These are phyloP conservation scores for Corallochytrium limacisporum DNA, from an alignment of 78 protist genomes.

Conservation along the genomic window DNA sequence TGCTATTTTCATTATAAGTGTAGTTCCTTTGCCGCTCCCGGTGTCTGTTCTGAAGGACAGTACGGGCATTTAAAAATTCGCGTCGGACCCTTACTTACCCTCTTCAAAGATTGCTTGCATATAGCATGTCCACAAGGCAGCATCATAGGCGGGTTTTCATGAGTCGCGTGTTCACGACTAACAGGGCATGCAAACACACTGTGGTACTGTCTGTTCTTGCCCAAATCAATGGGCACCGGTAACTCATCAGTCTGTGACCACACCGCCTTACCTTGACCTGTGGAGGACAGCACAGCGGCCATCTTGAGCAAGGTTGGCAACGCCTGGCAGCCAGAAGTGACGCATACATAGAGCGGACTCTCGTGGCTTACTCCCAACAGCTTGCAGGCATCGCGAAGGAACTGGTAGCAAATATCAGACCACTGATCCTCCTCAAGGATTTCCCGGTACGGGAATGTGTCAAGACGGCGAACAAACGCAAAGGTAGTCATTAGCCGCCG, in stretches of 20 bases:
- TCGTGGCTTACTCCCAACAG: slow-evolving; percentile 29
- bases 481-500: slow-evolving; percentile 38
- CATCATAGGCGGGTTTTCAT: slow-evolving; percentile 57
- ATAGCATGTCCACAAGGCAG: slow-evolving; percentile 65
- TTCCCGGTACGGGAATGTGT: slow-evolving; percentile 30
- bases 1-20: too few species aligned
- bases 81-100: slow-evolving; percentile 29
- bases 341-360: slow-evolving; percentile 22
- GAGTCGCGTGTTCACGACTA: slow-evolving; percentile 48
- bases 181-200: slow-evolving; percentile 73
- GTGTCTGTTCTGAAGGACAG: slow-evolving; percentile 53
- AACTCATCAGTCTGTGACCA: slow-evolving; percentile 9
- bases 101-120: slow-evolving; percentile 20
- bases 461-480: slow-evolving; percentile 15
- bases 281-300: slow-evolving; percentile 21
- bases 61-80: slow-evolving; percentile 58
- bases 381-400: slow-evolving; percentile 9
- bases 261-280: neutral
- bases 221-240: slow-evolving; percentile 4
- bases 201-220: slow-evolving; percentile 22
- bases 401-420: slow-evolving; percentile 10
- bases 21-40: too few species aligned
- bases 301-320: slow-evolving; percentile 41
- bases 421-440: slow-evolving; percentile 21
- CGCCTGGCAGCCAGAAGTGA: slow-evolving; percentile 39